Conservation (phyloP, 345 rosid genomes). For the Camelina laxa region DNA sequence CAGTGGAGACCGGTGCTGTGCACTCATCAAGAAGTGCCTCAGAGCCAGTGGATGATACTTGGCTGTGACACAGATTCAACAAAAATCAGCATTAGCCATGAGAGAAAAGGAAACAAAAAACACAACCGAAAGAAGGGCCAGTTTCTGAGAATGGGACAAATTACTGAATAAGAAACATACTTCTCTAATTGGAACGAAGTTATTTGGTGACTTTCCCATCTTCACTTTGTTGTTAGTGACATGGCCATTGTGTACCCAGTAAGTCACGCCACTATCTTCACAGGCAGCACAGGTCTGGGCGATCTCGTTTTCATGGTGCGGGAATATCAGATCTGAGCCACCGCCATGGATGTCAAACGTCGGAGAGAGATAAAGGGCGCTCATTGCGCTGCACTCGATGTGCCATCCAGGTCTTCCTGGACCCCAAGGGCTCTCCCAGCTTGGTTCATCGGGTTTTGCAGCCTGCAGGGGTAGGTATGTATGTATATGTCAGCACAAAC, state of each 20-base stretch:
- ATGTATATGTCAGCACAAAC: not conserved
- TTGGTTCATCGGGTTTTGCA: not conserved
- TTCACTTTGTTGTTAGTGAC: not conserved
- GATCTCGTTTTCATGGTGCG: not conserved
- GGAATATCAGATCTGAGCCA: not conserved
- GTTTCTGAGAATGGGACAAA: not conserved
- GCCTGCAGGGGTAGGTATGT: not conserved
- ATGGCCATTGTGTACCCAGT: not conserved
- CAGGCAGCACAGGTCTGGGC: not conserved
- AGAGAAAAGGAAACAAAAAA: too few species aligned
- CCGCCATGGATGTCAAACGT: not conserved
- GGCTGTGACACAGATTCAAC: not conserved
- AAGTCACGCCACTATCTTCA: not conserved
- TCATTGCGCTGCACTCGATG: not conserved
- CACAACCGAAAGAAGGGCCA: not conserved
- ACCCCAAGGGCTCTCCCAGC: not conserved
- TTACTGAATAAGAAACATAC: not conserved
- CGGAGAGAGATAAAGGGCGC: not conserved
- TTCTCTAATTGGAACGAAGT: not conserved
- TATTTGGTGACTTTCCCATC: not conserved
- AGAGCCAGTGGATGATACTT: not conserved
- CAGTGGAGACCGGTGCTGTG: constrained; percentile 75
- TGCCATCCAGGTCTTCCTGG: not conserved
- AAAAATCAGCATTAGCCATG: not conserved
- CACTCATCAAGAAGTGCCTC: constrained; percentile 51